Percentiles rank a stretch among this genome's conserved stretches.
phyloP scores from a whole-genome alignment of 2,329 filamentous ascomycete genomes.

The Colletotrichum limetticola region DNA sequence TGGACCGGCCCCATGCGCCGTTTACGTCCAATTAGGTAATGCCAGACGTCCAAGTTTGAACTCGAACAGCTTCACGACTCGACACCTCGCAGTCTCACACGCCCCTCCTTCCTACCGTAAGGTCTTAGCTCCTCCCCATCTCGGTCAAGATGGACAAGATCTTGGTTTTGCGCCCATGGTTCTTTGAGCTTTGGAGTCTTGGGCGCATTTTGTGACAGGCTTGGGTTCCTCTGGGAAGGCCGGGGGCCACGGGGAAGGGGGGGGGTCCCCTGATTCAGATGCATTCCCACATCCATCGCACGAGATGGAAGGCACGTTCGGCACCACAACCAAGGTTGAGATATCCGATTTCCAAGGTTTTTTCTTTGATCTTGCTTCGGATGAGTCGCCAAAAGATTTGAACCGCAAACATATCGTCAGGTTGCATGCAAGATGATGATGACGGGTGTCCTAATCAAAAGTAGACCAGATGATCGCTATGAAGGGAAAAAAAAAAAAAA shows the following conservation, averaged over 20 bases:
- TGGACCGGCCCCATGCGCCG: conserved; percentile 1
- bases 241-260: neutral
- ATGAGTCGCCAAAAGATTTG: neutral
- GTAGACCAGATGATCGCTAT: neutral
- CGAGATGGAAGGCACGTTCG: neutral
- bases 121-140: neutral
- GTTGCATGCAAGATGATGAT: conserved; percentile 15
- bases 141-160: neutral
- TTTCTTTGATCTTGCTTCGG: neutral
- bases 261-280: neutral
- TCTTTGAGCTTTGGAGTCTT: neutral
- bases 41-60: conserved; percentile 13
- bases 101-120: neutral
- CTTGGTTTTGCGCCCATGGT: conserved; percentile 1
- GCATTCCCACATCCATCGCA: conserved; percentile 6
- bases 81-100: neutral
- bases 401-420: neutral
- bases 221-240: neutral
- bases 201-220: neutral
- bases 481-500: neutral
- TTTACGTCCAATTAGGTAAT: conserved; percentile 18
- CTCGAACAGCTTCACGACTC: conserved; percentile 11
- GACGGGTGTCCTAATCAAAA: neutral
- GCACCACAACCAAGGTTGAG: conserved; percentile 5
- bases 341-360: neutral